Evolutionary conservation across 2,329 filamentous ascomycete species (phyloP).

Genomic region (Lecanosticta acicola): DNA sequence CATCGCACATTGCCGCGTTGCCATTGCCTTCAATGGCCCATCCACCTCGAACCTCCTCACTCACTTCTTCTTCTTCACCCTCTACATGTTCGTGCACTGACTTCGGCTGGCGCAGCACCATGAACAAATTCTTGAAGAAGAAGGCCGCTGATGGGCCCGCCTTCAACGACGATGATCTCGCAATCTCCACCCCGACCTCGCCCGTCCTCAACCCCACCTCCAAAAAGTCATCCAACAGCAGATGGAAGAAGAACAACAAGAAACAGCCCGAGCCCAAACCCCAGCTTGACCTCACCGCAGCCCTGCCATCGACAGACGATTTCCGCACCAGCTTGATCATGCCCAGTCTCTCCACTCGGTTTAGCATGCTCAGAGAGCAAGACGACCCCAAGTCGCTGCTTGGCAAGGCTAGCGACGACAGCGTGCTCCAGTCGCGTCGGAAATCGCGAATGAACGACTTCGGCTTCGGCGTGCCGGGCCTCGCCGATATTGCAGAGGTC

Average conservation of each 20-base stretch:
- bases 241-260: conserved; percentile 45
- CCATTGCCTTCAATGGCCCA: not conserved
- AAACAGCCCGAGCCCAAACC: conserved; percentile 46
- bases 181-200: conserved; percentile 17
- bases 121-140: conserved; percentile 78
- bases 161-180: conserved; percentile 18
- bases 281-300: conserved; percentile 66
- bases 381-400: conserved; percentile 84
- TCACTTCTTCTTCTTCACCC: no score
- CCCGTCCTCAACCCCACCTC: conserved; percentile 28
- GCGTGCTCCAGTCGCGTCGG: conserved; percentile 76
- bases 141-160: conserved; percentile 56
- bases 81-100: conserved; percentile 19
- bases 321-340: conserved; percentile 94
- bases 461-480: conserved; percentile 50
- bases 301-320: conserved; percentile 75
- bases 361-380: conserved; percentile 94
- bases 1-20: not conserved
- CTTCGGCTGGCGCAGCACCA: conserved; percentile 35
- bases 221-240: conserved; percentile 29
- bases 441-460: conserved; percentile 73
- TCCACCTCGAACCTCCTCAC: not conserved
- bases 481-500: conserved; percentile 86
- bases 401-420: conserved; percentile 93
- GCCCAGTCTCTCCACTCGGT: conserved; percentile 88